These are phyloP conservation scores for Extremus antarcticus DNA, from an alignment of 495 filamentous ascomycete species.

Conservation along the genomic window DNA sequence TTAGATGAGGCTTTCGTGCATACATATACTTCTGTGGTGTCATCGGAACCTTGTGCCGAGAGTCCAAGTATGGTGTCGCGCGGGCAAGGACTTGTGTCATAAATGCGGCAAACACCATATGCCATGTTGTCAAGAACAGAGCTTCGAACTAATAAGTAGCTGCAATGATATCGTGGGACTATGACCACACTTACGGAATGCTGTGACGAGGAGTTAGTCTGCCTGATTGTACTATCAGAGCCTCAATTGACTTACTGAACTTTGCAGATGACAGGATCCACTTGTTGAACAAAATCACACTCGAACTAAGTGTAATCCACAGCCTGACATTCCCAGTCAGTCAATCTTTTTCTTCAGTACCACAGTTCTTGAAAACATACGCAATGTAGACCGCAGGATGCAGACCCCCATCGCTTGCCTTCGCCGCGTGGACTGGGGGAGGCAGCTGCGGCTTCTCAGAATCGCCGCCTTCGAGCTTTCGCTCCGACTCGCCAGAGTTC, in stretches of 20 bases:
- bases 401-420: conserved; percentile 24
- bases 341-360: neutral
- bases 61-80: conserved; percentile 71
- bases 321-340: conserved; percentile 38
- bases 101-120: conserved; percentile 73
- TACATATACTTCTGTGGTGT: conserved; percentile 41
- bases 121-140: conserved; percentile 85
- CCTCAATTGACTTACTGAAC: conserved; percentile 61
- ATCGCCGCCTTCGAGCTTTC: neutral
- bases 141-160: conserved; percentile 8
- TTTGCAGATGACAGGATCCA: conserved; percentile 72
- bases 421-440: neutral
- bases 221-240: too few species aligned
- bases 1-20: neutral
- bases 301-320: conserved; percentile 86
- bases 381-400: conserved; percentile 79
- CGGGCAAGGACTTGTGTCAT: conserved; percentile 82
- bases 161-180: neutral
- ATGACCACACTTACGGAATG: conserved; percentile 25
- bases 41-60: conserved; percentile 82
- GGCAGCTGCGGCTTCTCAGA: neutral
- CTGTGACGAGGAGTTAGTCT: conserved; percentile 8
- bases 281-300: conserved; percentile 97
- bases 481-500: neutral
- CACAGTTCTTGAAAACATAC: conserved; percentile 42